Evolutionary conservation across 2,329 filamentous ascomycete species (phyloP).

Genomic region (Aspergillus floridensis): DNA sequence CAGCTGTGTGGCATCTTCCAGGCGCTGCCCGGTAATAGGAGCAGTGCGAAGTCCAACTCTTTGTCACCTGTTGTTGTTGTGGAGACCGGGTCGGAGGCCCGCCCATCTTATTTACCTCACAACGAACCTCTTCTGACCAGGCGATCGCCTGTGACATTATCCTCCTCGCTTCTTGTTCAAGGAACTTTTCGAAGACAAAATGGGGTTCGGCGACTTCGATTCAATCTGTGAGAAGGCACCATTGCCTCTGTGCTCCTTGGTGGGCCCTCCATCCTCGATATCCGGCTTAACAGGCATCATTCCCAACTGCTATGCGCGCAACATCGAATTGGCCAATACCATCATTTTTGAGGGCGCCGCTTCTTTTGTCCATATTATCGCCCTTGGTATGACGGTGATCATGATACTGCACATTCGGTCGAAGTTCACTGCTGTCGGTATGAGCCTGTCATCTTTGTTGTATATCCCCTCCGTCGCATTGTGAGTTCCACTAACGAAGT

Average conservation of each 20-base stretch:
- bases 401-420: constrained; percentile 97
- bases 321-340: constrained; percentile 94
- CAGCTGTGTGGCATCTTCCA: background rate
- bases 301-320: constrained; percentile 86
- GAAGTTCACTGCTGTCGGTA: constrained; percentile 97
- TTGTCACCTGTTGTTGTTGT: constrained; percentile 29
- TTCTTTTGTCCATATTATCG: constrained; percentile 86
- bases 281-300: constrained; percentile 76
- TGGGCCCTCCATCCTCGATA: constrained; percentile 65
- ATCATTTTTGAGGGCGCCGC: constrained; percentile 95
- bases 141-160: constrained; percentile 15
- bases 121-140: constrained; percentile 13
- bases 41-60: background rate
- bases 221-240: constrained; percentile 80
- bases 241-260: constrained; percentile 80
- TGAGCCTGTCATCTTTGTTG: constrained; percentile 30
- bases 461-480: background rate
- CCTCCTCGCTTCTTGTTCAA: background rate
- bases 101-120: constrained; percentile 22
- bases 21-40: background rate
- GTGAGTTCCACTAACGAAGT: background rate
- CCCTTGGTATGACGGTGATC: constrained; percentile 86
- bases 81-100: constrained; percentile 28
- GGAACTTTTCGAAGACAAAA: background rate
- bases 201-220: constrained; percentile 90